phyloP scores from a whole-genome alignment of 331 rosid species.

The Acacia concinna region DNA sequence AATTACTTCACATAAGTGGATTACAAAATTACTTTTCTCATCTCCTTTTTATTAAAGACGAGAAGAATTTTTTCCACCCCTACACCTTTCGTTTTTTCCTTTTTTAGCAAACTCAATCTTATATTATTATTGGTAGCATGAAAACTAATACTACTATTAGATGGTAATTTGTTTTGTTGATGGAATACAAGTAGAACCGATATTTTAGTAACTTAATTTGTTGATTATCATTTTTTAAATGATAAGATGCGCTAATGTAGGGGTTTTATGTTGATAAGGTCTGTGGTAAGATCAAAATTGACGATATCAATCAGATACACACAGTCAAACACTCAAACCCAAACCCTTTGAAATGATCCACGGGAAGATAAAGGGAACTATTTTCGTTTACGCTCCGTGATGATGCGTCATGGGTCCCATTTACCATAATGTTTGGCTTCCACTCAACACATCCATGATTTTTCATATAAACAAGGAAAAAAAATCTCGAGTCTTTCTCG shows the following conservation, averaged over 20 bases:
- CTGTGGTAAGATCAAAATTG: neutral
- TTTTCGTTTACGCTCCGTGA: neutral
- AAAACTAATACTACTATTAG: no score
- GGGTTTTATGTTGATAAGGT: neutral
- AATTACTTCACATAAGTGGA: no score
- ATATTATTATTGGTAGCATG: no score
- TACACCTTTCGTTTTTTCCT: no score
- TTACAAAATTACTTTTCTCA: no score
- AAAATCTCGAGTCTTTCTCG: neutral
- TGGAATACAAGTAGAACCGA: neutral
- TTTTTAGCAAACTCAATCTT: no score
- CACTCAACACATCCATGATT: neutral
- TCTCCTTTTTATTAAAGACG: no score
- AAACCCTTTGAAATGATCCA: neutral
- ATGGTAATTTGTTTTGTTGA: neutral
- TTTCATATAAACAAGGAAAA: neutral
- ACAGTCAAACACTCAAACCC: no score
- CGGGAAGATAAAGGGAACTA: neutral
- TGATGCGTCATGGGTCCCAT: neutral
- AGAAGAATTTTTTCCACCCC: no score
- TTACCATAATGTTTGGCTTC: neutral
- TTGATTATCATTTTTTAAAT: neutral
- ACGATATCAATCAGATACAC: neutral
- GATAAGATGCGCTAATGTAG: neutral
- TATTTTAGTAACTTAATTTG: neutral